Percentiles rank a stretch among this genome's conserved stretches.
Evolutionary conservation across 345 rosid species (phyloP).

Genomic region (Linum lewisii): DNA sequence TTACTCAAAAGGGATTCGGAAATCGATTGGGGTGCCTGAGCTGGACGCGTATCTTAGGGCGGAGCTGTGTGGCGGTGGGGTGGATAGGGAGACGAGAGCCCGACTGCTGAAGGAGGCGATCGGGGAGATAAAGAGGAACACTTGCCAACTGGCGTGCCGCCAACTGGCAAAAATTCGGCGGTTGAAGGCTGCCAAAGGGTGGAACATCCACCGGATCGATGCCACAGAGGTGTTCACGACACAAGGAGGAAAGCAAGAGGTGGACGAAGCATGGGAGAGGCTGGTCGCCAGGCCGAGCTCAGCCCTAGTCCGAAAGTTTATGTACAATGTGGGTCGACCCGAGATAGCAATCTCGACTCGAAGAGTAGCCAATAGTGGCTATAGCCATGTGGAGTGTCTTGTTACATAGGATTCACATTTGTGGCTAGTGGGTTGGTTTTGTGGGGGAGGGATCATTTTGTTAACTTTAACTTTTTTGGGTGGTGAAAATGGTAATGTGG

Average conservation of each 20-base stretch:
- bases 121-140: conserved; percentile 43
- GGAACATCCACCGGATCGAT: conserved; percentile 60
- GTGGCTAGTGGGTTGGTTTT: too few species aligned
- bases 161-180: conserved; percentile 57
- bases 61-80: conserved; percentile 16
- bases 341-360: too few species aligned
- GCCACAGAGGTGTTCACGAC: conserved; percentile 50
- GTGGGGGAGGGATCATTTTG: too few species aligned
- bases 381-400: too few species aligned
- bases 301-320: conserved; percentile 47
- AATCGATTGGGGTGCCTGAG: conserved; percentile 71
- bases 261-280: conserved; percentile 57
- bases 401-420: too few species aligned
- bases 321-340: conserved; percentile 12
- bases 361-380: too few species aligned
- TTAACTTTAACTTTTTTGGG: too few species aligned
- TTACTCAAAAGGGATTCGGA: conserved; percentile 37
- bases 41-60: conserved; percentile 39
- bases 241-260: conserved; percentile 24
- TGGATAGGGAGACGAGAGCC: conserved; percentile 11
- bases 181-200: conserved; percentile 39
- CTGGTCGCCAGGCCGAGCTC: conserved; percentile 45
- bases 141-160: conserved; percentile 37
- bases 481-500: too few species aligned
- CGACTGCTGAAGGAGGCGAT: conserved; percentile 40